Evolutionary conservation across 2,329 filamentous ascomycete genomes (phyloP).

Genomic region (Colletotrichum salicis): DNA sequence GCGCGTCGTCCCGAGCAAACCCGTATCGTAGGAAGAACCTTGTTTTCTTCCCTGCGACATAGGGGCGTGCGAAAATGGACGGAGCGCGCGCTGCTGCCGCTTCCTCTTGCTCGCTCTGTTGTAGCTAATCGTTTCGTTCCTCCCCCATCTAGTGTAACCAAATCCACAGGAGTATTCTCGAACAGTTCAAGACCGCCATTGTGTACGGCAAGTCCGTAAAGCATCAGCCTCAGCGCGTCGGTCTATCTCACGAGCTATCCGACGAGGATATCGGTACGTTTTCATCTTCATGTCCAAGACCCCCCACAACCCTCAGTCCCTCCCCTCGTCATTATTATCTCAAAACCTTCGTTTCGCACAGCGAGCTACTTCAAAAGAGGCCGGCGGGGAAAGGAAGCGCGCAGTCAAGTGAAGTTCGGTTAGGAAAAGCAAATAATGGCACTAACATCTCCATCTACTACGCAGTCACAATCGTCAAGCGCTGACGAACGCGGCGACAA

Average conservation of each 20-base stretch:
- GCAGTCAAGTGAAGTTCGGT: neutral
- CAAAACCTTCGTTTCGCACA: neutral
- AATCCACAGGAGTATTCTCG: conserved; percentile 95
- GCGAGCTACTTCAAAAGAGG: neutral
- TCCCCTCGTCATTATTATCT: neutral
- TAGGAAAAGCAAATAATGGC: conserved; percentile 11
- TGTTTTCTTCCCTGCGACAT: neutral
- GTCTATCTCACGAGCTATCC: conserved; percentile 87
- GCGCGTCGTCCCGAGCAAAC: neutral
- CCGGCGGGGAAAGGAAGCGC: neutral
- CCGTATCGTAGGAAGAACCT: neutral
- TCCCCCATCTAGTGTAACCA: conserved; percentile 81
- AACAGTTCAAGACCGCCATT: conserved; percentile 94
- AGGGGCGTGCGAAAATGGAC: neutral
- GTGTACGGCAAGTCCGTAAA: conserved; percentile 99
- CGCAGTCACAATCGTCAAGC: conserved; percentile 71
- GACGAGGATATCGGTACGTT: conserved; percentile 95
- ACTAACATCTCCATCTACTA: conserved; percentile 40
- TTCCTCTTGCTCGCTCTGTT: neutral
- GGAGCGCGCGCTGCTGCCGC: neutral
- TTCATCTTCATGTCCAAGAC: neutral
- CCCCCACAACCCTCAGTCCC: neutral
- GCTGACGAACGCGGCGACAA: conserved; percentile 54
- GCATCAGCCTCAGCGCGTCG: conserved; percentile 97
- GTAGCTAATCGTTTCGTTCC: conserved; percentile 50